These are phyloP conservation scores for Sordariomycetes sp. DNA, from an alignment of 2,329 filamentous ascomycete genomes.

Conservation along the genomic window DNA sequence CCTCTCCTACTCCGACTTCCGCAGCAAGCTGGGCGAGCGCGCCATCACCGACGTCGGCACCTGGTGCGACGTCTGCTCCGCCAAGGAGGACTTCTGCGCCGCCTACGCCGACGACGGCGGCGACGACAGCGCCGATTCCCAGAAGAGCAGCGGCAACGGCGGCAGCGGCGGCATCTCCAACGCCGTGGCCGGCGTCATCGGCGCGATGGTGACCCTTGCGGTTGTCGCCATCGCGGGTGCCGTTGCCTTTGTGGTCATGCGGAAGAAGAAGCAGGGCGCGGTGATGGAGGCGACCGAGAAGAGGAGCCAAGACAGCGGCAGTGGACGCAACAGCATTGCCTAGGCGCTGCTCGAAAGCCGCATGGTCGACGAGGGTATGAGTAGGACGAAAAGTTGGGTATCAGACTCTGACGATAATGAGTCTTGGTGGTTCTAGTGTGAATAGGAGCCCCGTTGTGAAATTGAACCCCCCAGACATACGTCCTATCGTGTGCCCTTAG, in stretches of 20 bases:
- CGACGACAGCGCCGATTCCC: slow-evolving; percentile 4
- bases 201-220: slow-evolving; percentile 20
- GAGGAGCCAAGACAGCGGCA: slow-evolving; percentile 2
- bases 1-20: slow-evolving; percentile 17
- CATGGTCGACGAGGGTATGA: neutral
- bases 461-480: too few relatives aligned
- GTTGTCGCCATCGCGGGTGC: slow-evolving; percentile 11
- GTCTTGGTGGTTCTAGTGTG: too few relatives aligned
- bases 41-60: slow-evolving; percentile 17
- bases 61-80: slow-evolving; percentile 19
- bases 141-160: slow-evolving; percentile 3
- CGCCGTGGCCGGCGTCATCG: slow-evolving; percentile 21
- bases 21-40: slow-evolving; percentile 15
- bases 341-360: neutral
- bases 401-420: too few relatives aligned
- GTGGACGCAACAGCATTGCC: neutral
- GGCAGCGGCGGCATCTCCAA: slow-evolving; percentile 17
- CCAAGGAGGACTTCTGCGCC: slow-evolving; percentile 18
- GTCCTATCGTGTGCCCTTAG: too few relatives aligned
- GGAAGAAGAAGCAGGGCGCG: slow-evolving; percentile 9
- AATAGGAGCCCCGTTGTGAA: too few relatives aligned
- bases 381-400: too few relatives aligned
- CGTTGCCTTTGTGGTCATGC: slow-evolving; percentile 12
- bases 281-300: slow-evolving; percentile 12
- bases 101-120: slow-evolving; percentile 14